Conservation (phyloP, 208 protist genomes). For the Trichomonas gallinae region DNA sequence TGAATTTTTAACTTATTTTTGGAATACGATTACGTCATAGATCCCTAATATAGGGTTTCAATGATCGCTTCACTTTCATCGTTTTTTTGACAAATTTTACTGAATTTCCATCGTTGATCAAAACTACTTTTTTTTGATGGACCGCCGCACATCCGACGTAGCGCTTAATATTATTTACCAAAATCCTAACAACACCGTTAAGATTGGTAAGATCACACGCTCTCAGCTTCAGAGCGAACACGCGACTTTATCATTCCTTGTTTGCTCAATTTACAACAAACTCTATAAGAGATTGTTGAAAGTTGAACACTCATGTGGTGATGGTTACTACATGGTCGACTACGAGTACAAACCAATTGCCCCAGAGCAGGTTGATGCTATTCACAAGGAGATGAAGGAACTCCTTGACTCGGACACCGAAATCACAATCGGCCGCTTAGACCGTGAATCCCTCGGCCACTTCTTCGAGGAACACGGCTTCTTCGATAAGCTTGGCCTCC, state of each 20-base stretch:
- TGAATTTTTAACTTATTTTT: too few species aligned
- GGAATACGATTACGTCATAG: too few species aligned
- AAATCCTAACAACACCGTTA: too few species aligned
- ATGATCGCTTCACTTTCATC: too few species aligned
- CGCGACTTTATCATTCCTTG: neutral
- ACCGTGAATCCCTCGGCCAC: neutral
- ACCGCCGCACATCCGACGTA: too few species aligned
- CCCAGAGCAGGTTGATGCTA: neutral
- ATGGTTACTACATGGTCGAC: neutral
- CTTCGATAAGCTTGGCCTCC: neutral
- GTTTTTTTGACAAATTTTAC: too few species aligned
- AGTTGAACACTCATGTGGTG: neutral
- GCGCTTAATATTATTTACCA: too few species aligned
- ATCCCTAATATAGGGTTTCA: too few species aligned
- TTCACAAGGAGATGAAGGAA: neutral
- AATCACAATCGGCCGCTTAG: neutral
- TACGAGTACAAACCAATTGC: neutral
- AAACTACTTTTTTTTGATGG: too few species aligned
- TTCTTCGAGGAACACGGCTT: neutral
- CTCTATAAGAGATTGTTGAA: neutral
- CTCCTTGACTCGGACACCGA: neutral
- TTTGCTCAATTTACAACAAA: neutral
- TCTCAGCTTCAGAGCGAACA: neutral
- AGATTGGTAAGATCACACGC: too few species aligned
- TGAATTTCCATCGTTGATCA: too few species aligned